These are phyloP conservation scores for Kuraishia hungarica DNA, from an alignment of 805 yeast species.

Conservation along the genomic window DNA sequence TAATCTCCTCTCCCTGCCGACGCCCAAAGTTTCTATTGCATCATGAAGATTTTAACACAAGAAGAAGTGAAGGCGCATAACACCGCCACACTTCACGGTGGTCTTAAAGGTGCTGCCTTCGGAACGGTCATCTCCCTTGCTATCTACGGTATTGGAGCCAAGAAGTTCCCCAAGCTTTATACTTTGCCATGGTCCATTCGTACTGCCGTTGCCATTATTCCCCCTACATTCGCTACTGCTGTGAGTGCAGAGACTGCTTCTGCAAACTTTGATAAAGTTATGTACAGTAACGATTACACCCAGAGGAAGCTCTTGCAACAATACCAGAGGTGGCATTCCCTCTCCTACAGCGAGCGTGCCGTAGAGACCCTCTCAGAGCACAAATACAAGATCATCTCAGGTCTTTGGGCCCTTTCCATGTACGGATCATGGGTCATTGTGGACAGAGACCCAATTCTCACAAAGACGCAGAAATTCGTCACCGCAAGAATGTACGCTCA, in stretches of 20 bases:
- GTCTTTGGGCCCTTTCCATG: slow-evolving; percentile 74
- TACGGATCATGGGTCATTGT: slow-evolving; percentile 73
- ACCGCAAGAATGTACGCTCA: slow-evolving; percentile 92
- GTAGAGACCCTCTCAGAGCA: slow-evolving; percentile 40
- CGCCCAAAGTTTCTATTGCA: slow-evolving; percentile 6
- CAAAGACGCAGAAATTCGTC: slow-evolving; percentile 70
- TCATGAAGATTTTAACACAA: slow-evolving; percentile 58
- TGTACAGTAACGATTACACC: slow-evolving; percentile 42
- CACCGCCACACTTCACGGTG: slow-evolving; percentile 51
- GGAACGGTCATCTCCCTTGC: slow-evolving; percentile 55
- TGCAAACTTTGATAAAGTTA: slow-evolving; percentile 49
- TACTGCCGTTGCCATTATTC: slow-evolving; percentile 60
- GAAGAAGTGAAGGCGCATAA: slow-evolving; percentile 64
- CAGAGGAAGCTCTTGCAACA: slow-evolving; percentile 35
- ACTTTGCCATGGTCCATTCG: slow-evolving; percentile 46
- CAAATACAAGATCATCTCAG: slow-evolving; percentile 61
- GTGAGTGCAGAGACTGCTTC: slow-evolving; percentile 70
- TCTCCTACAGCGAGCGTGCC: slow-evolving; percentile 40
- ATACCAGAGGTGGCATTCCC: slow-evolving; percentile 39
- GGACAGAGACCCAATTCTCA: slow-evolving; percentile 66
- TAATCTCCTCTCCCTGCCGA: neutral
- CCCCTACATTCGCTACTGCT: slow-evolving; percentile 54
- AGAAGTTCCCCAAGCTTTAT: slow-evolving; percentile 32
- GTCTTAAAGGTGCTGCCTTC: slow-evolving; percentile 44
- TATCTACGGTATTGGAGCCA: slow-evolving; percentile 41